phyloP scores from a whole-genome alignment of 805 yeast genomes.

The Metschnikowia matae region DNA sequence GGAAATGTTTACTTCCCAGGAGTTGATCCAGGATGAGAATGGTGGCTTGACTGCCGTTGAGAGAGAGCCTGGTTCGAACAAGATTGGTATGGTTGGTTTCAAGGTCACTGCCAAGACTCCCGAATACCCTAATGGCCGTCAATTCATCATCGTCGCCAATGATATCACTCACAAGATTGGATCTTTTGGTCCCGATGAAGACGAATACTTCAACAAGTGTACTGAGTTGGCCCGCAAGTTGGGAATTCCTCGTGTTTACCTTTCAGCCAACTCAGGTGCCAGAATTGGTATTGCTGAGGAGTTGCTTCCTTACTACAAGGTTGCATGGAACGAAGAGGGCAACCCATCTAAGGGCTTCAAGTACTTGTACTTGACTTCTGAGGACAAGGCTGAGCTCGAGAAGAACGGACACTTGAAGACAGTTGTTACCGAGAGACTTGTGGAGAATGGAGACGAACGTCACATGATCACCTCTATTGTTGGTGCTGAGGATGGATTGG shows the following conservation, averaged over 20 bases:
- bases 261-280: conserved; percentile 99
- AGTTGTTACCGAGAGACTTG: conserved; percentile 72
- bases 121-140: conserved; percentile 95
- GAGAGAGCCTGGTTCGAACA: conserved; percentile 95
- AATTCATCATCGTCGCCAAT: conserved; percentile 87
- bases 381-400: conserved; percentile 53
- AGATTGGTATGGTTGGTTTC: conserved; percentile 97
- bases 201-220: conserved; percentile 83
- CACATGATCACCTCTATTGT: conserved; percentile 77
- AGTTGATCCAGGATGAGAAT: conserved; percentile 79
- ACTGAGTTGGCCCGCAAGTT: conserved; percentile 86
- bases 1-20: conserved; percentile 73
- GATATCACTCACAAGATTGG: conserved; percentile 98
- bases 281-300: conserved; percentile 98
- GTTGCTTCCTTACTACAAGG: conserved; percentile 80
- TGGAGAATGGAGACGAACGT: conserved; percentile 82
- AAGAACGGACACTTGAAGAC: conserved; percentile 57
- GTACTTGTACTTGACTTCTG: conserved; percentile 77
- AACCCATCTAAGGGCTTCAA: conserved; percentile 83
- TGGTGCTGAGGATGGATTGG: conserved; percentile 94
- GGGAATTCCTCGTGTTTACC: conserved; percentile 93
- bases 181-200: conserved; percentile 97
- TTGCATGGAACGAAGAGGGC: conserved; percentile 82
- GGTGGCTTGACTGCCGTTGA: conserved; percentile 80
- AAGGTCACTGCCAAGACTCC: conserved; percentile 87